Evolutionary conservation across 2,329 filamentous ascomycete genomes (phyloP).

Genomic region (Fonsecaea pedrosoi): DNA sequence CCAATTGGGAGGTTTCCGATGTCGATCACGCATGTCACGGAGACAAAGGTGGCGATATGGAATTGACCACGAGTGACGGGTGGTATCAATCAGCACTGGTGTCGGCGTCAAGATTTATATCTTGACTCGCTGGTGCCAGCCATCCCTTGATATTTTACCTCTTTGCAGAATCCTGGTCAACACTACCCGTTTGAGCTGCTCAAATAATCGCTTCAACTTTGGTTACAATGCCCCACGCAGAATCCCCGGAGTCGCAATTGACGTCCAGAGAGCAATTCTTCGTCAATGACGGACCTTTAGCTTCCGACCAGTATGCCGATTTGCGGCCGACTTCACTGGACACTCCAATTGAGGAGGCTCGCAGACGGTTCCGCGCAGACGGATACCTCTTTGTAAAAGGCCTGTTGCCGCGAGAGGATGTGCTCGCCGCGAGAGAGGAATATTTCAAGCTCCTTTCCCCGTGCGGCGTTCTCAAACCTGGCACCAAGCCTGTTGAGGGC

Average conservation of each 20-base stretch:
- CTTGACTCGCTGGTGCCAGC: neutral
- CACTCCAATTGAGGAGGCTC: constrained; percentile 57
- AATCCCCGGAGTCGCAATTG: constrained; percentile 11
- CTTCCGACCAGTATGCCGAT: constrained; percentile 51
- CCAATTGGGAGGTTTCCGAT: constrained; percentile 10
- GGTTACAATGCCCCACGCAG: constrained; percentile 32
- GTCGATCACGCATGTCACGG: constrained; percentile 11
- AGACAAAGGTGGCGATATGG: neutral
- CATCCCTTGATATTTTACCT: neutral
- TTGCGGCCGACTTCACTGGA: constrained; percentile 53
- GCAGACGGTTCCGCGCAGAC: constrained; percentile 55
- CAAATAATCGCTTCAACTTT: neutral
- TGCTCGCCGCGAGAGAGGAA: constrained; percentile 58
- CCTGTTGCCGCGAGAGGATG: constrained; percentile 60
- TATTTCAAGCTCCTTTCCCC: constrained; percentile 63
- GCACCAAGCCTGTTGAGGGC: constrained; percentile 59
- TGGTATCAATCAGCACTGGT: neutral
- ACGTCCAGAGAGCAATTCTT: constrained; percentile 41
- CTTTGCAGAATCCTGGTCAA: neutral
- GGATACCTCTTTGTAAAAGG: constrained; percentile 65
- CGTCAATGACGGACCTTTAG: constrained; percentile 57
- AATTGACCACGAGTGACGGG: neutral
- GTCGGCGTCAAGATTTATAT: constrained; percentile 1
- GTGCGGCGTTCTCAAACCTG: constrained; percentile 63
- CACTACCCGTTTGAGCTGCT: neutral